Percentiles rank a stretch among this genome's conserved stretches.
Evolutionary conservation across 140 eudicot genomes (phyloP).

Genomic region (Cichorium intybus): DNA sequence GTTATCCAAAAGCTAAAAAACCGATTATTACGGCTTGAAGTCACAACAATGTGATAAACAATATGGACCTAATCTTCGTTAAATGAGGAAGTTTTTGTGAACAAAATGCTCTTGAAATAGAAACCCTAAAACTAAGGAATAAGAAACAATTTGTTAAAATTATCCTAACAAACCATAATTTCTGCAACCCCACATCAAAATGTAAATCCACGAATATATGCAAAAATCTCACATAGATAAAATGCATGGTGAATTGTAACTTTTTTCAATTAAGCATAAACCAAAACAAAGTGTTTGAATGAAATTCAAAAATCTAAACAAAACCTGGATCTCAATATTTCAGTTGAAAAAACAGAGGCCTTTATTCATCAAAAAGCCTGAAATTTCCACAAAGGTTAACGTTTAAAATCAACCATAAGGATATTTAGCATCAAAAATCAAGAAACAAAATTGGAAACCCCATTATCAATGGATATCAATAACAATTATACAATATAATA

Average conservation of each 20-base stretch:
- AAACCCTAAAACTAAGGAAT: conserved; percentile 4
- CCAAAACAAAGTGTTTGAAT: background rate
- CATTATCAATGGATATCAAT: background rate
- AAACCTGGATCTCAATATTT: background rate
- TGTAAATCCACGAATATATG: background rate
- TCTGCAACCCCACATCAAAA: too few species aligned
- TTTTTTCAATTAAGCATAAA: background rate
- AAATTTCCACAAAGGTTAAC: background rate
- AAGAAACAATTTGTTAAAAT: background rate
- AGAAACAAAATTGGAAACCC: background rate
- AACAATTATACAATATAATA: background rate
- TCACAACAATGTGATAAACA: background rate
- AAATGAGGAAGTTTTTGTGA: background rate
- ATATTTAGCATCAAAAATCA: background rate
- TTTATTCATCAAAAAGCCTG: conserved; percentile 11
- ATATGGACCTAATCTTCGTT: too few species aligned
- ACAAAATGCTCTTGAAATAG: background rate
- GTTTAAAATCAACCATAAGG: background rate
- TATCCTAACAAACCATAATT: background rate
- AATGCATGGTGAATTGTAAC: background rate
- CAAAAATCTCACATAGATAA: background rate
- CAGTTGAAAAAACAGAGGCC: background rate
- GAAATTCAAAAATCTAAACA: background rate
- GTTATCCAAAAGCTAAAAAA: background rate
- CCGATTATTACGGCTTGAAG: background rate